Percentiles rank a stretch among this genome's conserved stretches.
These are phyloP conservation scores for Debaryomyces tyrocola DNA, from an alignment of 805 yeast species.

Conservation along the genomic window DNA sequence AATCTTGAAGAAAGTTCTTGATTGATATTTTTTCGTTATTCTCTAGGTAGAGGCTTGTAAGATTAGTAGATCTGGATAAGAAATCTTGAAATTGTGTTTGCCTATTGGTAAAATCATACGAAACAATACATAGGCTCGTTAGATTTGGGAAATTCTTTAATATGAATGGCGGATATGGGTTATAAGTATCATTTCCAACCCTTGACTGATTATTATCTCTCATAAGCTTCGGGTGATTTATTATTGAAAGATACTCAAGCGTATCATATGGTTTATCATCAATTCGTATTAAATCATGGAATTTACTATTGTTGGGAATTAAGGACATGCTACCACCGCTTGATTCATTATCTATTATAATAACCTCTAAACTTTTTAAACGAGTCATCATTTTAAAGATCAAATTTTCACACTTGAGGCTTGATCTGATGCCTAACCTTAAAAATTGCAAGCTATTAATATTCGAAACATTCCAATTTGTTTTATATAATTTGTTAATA, in stretches of 20 bases:
- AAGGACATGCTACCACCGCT: constrained; percentile 16
- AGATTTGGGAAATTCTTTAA: constrained; percentile 20
- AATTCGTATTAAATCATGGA: constrained; percentile 5
- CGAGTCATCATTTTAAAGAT: constrained; percentile 24
- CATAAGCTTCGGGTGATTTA: constrained; percentile 28
- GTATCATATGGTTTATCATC: constrained; percentile 1
- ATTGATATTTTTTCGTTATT: constrained; percentile 31
- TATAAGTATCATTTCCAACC: constrained; percentile 15
- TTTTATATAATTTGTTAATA: constrained; percentile 21
- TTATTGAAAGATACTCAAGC: constrained; percentile 19
- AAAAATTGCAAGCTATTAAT: constrained; percentile 19
- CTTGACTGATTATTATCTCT: constrained; percentile 7
- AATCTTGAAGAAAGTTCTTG: constrained; percentile 24
- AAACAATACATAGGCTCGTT: constrained; percentile 25
- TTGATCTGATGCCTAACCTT: constrained; percentile 28
- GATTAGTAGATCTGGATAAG: constrained; percentile 13
- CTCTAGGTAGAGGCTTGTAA: constrained; percentile 29
- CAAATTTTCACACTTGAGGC: constrained; percentile 15
- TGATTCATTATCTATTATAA: constrained; percentile 17
- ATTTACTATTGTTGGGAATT: constrained; percentile 17
- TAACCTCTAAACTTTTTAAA: constrained; percentile 22
- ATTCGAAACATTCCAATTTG: constrained; percentile 24
- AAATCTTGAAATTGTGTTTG: constrained; percentile 29
- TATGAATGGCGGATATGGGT: constrained; percentile 26
- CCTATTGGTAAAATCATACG: constrained; percentile 29